phyloP scores from a whole-genome alignment of 225 moss, liverwort and hornwort species.

The Polytrichum formosum region DNA sequence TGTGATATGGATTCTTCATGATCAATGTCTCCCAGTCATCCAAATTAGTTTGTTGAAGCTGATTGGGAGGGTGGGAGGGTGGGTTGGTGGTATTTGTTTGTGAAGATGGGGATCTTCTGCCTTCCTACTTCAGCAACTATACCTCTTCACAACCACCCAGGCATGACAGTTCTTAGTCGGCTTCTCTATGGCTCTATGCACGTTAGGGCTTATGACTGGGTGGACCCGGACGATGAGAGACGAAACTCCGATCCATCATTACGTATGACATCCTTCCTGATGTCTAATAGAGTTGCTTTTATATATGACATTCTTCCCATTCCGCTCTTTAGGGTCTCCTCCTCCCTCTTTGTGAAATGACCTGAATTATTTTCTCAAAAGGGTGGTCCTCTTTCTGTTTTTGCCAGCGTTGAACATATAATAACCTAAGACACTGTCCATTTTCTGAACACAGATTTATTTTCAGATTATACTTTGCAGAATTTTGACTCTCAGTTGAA shows the following conservation, averaged over 20 bases:
- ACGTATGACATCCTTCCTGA: conserved; percentile 28
- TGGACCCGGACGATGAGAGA: conserved; percentile 54
- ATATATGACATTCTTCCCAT: not conserved
- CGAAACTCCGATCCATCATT: conserved; percentile 49
- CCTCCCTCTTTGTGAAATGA: too few relatives aligned
- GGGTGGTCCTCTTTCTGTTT: too few relatives aligned
- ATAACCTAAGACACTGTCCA: too few relatives aligned
- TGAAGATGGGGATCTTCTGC: conserved; percentile 95
- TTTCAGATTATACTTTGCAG: too few relatives aligned
- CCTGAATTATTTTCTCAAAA: too few relatives aligned
- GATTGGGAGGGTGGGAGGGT: not conserved
- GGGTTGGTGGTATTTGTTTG: conserved; percentile 9
- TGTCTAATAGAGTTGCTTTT: not conserved
- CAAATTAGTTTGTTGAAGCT: not conserved
- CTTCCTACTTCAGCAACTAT: conserved; percentile 89
- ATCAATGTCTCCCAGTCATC: not conserved
- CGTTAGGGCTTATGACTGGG: conserved; percentile 91
- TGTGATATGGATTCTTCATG: not conserved
- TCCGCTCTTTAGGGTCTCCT: too few relatives aligned
- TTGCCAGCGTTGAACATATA: too few relatives aligned
- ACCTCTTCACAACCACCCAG: conserved; percentile 97
- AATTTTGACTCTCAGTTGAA: too few relatives aligned
- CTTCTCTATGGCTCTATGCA: conserved; percentile 93
- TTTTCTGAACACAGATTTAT: too few relatives aligned
- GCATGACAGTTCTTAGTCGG: conserved; percentile 98